Base-by-base conservation (phyloP, 1,284 basidiomycete genomes). In the Ustilago bromivora region DNA sequence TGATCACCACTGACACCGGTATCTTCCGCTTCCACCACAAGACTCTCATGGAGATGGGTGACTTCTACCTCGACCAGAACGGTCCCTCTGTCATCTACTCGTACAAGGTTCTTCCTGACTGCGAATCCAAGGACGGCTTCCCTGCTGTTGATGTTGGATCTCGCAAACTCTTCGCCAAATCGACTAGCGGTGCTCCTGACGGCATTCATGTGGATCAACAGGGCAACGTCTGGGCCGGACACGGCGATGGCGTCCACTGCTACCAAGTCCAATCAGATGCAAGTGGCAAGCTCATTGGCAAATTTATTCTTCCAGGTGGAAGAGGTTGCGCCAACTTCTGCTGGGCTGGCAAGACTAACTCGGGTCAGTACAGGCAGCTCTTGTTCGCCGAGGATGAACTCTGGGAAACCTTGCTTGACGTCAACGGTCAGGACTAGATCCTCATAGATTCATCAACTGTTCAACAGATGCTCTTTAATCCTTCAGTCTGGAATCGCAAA, bases 311-410 rank as follows among this genome's bases (percentile, higher is more conserved):
- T n/a, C 70, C 75, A 2, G 65, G 60, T 31, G 71, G 58, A 13
- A 73, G 68, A 31, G 78, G 78, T 13, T 71, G 73, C 3, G 78
- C 78, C 57, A 79, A 79, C 68, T 77, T 79, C 23, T 79, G 78
- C 56, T 79, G 75, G 78, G 78, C 78, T 0, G 78, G 75, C 31
- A 55, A 63, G 59, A 61, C 64, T 4, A 49, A 46, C 40, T 36
- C 55, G 5, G 61, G 66, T 11, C 69, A 60, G 23, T 77, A 70
- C 58, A 53, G 71, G 13, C 64, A 66, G 47, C 75, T 79, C 17
- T 38, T 79, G 47, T 79, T 79, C 52, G 78, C 75, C 4, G 78
- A 79, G 19, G 75, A 74, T 41, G 71, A 79, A 69, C 64, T 79
- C n/a, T 79, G 70, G 74, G 75, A 79, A 52, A 71, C 65, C 6